phyloP scores from a whole-genome alignment of 192 early-diverging fungal genomes.

The Thamnidium elegans region DNA sequence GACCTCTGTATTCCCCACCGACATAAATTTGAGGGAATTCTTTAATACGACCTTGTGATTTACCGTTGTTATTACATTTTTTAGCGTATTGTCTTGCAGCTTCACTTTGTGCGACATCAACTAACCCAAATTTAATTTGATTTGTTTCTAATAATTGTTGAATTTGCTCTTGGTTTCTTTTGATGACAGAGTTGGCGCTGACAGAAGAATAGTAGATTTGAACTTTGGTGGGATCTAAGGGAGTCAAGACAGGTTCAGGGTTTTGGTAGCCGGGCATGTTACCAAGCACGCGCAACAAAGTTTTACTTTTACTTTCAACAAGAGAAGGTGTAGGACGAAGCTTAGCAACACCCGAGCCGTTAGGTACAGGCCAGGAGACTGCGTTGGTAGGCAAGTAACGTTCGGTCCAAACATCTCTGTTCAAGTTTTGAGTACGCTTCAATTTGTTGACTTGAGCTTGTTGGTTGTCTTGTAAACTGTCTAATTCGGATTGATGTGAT shows the following conservation, averaged over 20 bases:
- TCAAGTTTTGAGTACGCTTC: slow-evolving; percentile 3
- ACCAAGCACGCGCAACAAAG: slow-evolving; percentile 8
- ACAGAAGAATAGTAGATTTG: slow-evolving; percentile 49
- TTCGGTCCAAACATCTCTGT: slow-evolving; percentile 3
- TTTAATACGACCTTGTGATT: slow-evolving; percentile 26
- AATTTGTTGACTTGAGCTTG: slow-evolving; percentile 16
- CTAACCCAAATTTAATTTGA: slow-evolving; percentile 41
- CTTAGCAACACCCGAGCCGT: background rate
- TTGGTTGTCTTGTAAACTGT: slow-evolving; percentile 21
- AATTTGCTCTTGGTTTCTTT: slow-evolving; percentile 45
- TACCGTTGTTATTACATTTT: slow-evolving; percentile 34
- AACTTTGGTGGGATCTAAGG: slow-evolving; percentile 36
- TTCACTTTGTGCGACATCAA: slow-evolving; percentile 42
- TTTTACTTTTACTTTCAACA: slow-evolving; percentile 19
- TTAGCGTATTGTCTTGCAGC: slow-evolving; percentile 42
- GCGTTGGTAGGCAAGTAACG: slow-evolving; percentile 33
- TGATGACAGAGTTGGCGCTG: slow-evolving; percentile 43
- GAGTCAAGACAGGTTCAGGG: slow-evolving; percentile 18
- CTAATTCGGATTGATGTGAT: slow-evolving; percentile 26
- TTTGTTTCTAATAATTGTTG: slow-evolving; percentile 34
- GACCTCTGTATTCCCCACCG: slow-evolving; percentile 46
- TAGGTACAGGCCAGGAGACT: slow-evolving; percentile 38
- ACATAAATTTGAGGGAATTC: slow-evolving; percentile 49
- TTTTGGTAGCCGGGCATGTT: slow-evolving; percentile 10
- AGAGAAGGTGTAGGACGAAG: slow-evolving; percentile 16